Evolutionary conservation across 371 early-diverging fungal species (phyloP), one percentile per base, ranked within the genome.

Genomic region (Rhizopus sp.): DNA sequence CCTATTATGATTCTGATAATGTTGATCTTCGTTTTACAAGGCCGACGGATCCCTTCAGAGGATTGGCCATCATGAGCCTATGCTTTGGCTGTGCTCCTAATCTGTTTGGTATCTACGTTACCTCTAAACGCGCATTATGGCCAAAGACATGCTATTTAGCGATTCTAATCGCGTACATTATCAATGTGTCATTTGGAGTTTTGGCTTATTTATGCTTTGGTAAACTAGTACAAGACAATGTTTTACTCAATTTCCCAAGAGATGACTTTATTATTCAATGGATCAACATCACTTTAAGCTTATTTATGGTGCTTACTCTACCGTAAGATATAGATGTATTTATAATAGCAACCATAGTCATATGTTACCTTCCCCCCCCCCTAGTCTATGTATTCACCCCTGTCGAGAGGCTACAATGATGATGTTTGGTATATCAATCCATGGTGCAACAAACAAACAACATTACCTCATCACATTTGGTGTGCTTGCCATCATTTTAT

Each of bases 201-300:
- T 56, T 77, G 49, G 81, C 80, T 4, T 84, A 75, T 49, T 17
- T 84, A 17, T 70, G 76, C 34, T 84, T 84, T 68, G 82, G 85
- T 13, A 59, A 69, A 30, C 56, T 77, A 37, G 75, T 80, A 6
- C 53, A 76, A 32, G 74, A 76, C 39, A 84, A 84, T 46, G 66
- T 83, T 47, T 63, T 84, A 34, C 65, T 80, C 30, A 80, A 79
- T 13, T 84, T 82, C 52, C 80, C 83, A 2, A 49, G 58, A 3
- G 68, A 73, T 41, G 82, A 84, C 50, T 38, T 54, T 1, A 53
- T 67, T 37, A 81, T 82, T 54, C 83, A 77, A 40, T 17, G 74
- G 17, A 83, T 78, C 0, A 77, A 83, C 29, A 54, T 74, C 3
- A 39, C 69, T 9, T 57, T 84, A 12, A 77, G 77, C 4, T 53